Evolutionary conservation across 305 asterid genomes (phyloP), one percentile per base, ranked within the genome.

Genomic region (Solanum aculeatissimum): DNA sequence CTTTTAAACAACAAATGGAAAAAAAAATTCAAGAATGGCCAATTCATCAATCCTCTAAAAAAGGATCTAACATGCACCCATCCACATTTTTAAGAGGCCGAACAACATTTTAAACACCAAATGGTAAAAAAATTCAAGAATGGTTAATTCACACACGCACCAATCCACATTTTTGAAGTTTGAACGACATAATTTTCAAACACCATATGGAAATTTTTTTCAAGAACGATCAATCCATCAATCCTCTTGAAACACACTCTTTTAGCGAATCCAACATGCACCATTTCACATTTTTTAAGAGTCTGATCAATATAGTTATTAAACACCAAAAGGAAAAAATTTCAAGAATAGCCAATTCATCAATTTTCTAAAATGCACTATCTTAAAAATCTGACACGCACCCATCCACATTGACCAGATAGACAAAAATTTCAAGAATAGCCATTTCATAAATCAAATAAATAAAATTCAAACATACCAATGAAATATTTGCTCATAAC

Each of bases 401-500:
- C 3, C 0, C 16, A 2, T 40, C 7, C 0, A 3, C 0, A n/a
- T 42, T 42, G 7, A 32, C 23, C 23, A 15, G 19, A 66, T 14
- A 16, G 0, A 8, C 21, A 29, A 65, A 27, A 63, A 13, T 1
- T 25, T 62, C 43, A 65, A 15, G 0, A 65, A 65, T 29, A 7
- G 4, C 21, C 21, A 15, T 7, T 65, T 65, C 12, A 65, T 29
- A 7, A 65, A 38, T 14, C 42, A 32, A 66, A 66, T 32, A 19
- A 32, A 1, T 6, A 15, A 8, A 60, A 62, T 29, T 13, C 14
- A 65, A 51, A 45, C 60, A 69, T 83, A 90, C 93, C 93, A n/a
- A 91, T 90, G 86, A 89, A 88, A 81, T 88, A 86, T 43, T 88
- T 86, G 43, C 80, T 88, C 74, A 90, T 32, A 66, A 88, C 81